Base-by-base conservation (phyloP, 805 yeast species). In the Yarrowia bubula region DNA sequence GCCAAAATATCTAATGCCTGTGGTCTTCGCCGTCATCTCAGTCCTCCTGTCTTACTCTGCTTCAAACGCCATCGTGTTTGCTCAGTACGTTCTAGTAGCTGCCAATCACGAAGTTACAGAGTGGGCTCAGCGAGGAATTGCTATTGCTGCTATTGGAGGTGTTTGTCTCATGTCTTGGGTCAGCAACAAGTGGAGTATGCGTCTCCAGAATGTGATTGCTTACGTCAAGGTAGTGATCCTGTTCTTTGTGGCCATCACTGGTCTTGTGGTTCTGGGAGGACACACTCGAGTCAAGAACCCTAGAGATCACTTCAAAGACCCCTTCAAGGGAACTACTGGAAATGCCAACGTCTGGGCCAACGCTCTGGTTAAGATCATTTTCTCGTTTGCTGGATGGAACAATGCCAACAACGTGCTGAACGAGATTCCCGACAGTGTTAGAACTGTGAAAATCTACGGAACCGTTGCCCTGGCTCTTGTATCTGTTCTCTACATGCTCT, bases 341-440 rank as follows among this genome's bases (percentile, higher is more conserved):
- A 55, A 55, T 14, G 62, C 48, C 15, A 86, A 84, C 69, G 80
- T 83, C 46, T 71, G 81, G 10, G 79, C 88, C 1, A 85, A 84
- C 42, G 88, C 86, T 0, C 71, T 86, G 43, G 71, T 85, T 39
- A 83, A 86, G 55, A 81, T 86, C 35, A 82, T 86, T n/a, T 86
- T 84, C 70, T 84, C 89, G 0, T 86, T 84, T 73, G 81, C 85
- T 66, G 90, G 90, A 2, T 86, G 89, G 89, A 89, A 86, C 69
- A 86, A 86, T 69, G 86, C 86, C 50, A 86, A 86, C 71, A 81
- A 84, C 68, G 89, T 86, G 0, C 74, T 86, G 62, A 80, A 81
- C 67, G 89, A 86, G 69, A 80, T 85, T 48, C 77, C 78, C 22
- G 78, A 84, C 67, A 89, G 89, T 0, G 79, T 79, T 50, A 78